phyloP scores from a whole-genome alignment of 495 filamentous ascomycete genomes.

The Daldinia bambusicola region DNA sequence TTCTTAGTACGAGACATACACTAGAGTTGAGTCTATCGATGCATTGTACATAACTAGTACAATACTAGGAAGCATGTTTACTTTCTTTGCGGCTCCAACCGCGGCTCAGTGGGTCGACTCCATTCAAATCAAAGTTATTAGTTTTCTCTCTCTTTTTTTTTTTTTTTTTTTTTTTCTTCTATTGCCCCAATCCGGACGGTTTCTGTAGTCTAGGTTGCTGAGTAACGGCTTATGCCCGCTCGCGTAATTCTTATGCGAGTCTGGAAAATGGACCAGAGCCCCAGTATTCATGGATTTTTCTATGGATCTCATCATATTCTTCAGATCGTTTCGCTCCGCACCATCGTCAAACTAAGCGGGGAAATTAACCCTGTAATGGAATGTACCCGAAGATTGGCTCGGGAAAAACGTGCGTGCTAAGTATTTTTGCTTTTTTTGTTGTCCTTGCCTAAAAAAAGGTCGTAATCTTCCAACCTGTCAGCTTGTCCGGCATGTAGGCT shows the following conservation, averaged over 20 bases:
- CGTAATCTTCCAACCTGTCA: not conserved
- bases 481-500: not conserved
- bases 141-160: too few species aligned
- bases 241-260: slow-evolving; percentile 39
- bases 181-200: slow-evolving; percentile 24
- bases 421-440: not conserved
- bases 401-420: not conserved
- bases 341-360: slow-evolving; percentile 6
- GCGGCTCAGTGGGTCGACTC: slow-evolving; percentile 4
- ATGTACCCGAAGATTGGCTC: not conserved
- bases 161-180: not conserved
- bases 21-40: slow-evolving; percentile 1
- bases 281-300: slow-evolving; percentile 12
- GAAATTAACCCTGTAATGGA: slow-evolving; percentile 1
- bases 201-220: slow-evolving; percentile 23
- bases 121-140: slow-evolving; percentile 10
- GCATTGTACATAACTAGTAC: not conserved
- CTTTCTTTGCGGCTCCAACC: not conserved
- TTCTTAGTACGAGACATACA: not conserved
- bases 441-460: slow-evolving; percentile 15
- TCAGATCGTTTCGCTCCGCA: slow-evolving; percentile 7
- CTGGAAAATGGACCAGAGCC: slow-evolving; percentile 8
- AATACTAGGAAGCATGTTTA: not conserved
- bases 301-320: slow-evolving; percentile 17
- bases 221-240: slow-evolving; percentile 38